These are phyloP conservation scores for Amyloporia xantha DNA, from an alignment of 768 basidiomycete genomes.

Conservation along the genomic window DNA sequence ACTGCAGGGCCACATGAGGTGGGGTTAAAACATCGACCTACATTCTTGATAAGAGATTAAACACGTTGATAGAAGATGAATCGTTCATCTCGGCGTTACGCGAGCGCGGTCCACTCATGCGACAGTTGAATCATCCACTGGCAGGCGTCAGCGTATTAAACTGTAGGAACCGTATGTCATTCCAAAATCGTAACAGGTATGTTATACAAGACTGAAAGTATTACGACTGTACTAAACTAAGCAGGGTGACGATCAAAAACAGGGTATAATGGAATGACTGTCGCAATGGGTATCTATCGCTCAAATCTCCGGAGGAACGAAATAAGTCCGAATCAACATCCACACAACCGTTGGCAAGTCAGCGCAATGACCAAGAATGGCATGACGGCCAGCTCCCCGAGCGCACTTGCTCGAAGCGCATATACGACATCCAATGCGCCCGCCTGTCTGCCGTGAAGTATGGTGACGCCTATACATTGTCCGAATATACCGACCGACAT, in stretches of 20 bases:
- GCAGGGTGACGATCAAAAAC: not conserved
- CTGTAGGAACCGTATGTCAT: too few relatives aligned
- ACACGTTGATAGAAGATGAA: too few relatives aligned
- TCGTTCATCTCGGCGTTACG: too few relatives aligned
- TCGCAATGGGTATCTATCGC: not conserved
- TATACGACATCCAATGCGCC: not conserved
- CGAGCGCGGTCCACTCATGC: too few relatives aligned
- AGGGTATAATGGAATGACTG: not conserved
- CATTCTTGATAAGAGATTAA: too few relatives aligned
- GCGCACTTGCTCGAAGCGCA: not conserved
- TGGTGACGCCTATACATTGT: not conserved
- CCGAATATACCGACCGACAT: not conserved
- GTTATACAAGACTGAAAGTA: not conserved
- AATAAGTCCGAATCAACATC: not conserved
- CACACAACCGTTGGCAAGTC: not conserved
- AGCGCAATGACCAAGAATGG: not conserved
- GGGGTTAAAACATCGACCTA: too few relatives aligned
- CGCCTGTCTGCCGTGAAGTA: not conserved
- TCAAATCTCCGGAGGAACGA: not conserved
- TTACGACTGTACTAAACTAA: not conserved
- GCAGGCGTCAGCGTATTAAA: too few relatives aligned
- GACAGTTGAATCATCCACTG: too few relatives aligned
- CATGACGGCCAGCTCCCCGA: not conserved
- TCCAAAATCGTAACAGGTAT: too few relatives aligned
- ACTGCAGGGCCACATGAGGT: too few relatives aligned